Conservation (phyloP, 768 basidiomycete genomes). For the Leucosporidium yakuticum region DNA sequence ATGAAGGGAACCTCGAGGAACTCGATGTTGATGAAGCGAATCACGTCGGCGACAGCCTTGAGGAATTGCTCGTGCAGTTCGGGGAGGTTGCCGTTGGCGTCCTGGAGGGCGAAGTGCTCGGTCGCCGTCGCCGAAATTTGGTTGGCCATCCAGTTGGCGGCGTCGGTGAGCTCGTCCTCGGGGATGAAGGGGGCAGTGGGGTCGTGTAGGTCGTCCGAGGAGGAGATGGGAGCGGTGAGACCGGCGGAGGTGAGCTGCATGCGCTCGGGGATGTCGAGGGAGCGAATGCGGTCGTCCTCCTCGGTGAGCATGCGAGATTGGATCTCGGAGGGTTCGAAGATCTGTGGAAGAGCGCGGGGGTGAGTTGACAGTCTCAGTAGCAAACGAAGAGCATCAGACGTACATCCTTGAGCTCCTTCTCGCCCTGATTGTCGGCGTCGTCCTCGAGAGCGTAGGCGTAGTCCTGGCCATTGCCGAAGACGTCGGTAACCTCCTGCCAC, state of each 20-base stretch:
- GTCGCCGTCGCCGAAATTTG: constrained; percentile 67
- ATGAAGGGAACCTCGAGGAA: constrained; percentile 92
- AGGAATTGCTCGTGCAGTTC: constrained; percentile 50
- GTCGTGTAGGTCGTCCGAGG: constrained; percentile 41
- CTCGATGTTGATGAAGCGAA: constrained; percentile 76
- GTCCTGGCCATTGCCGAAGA: constrained; percentile 93
- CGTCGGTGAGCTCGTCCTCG: constrained; percentile 67
- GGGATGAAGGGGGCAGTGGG: constrained; percentile 57
- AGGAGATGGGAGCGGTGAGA: constrained; percentile 49
- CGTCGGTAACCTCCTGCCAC: constrained; percentile 91
- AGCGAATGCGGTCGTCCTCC: constrained; percentile 86
- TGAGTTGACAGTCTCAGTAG: not conserved
- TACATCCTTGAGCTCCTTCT: constrained; percentile 79
- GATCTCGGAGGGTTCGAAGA: constrained; percentile 97
- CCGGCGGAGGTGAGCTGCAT: constrained; percentile 65
- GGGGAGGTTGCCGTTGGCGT: constrained; percentile 54
- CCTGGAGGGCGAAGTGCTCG: constrained; percentile 58
- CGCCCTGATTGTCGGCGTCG: constrained; percentile 65
- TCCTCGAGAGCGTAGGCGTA: constrained; percentile 83
- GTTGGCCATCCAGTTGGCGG: constrained; percentile 80
- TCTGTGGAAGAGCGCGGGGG: constrained; percentile 50
- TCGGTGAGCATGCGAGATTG: constrained; percentile 79
- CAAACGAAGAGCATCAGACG: constrained; percentile 33
- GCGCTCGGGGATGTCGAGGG: constrained; percentile 85
- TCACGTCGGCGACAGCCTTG: constrained; percentile 66